Evolutionary conservation across 2,329 filamentous ascomycete species (phyloP).

Genomic region (Aspergillus pseudoterreus): DNA sequence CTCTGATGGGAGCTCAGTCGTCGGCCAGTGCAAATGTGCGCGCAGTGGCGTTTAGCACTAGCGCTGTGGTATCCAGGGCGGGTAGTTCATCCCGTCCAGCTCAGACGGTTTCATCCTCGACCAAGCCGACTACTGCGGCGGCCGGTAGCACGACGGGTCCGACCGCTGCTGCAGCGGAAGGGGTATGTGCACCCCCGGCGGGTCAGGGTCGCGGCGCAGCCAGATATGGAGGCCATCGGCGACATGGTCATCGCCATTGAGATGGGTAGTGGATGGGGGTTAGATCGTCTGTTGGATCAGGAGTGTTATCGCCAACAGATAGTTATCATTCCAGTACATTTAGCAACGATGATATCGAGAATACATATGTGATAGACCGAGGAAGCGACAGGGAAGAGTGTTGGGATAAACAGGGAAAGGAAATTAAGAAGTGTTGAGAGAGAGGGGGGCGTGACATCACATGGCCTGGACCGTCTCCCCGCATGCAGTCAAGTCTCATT

Average conservation of each 20-base stretch:
- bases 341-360: neutral
- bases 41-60: neutral
- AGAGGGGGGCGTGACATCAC: neutral
- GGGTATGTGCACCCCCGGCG: neutral
- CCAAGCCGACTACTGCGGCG: neutral
- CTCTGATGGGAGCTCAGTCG: conserved; percentile 9
- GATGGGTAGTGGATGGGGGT: neutral
- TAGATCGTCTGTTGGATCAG: neutral
- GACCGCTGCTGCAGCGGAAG: neutral
- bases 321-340: neutral
- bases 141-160: neutral
- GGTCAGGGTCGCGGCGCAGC: neutral
- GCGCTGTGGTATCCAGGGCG: neutral
- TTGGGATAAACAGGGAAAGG: neutral
- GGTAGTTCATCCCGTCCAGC: neutral
- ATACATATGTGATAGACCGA: neutral
- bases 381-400: neutral
- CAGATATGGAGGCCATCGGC: neutral
- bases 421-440: neutral
- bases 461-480: neutral
- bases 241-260: neutral
- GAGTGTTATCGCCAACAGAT: neutral
- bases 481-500: neutral
- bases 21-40: neutral
- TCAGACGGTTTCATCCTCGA: neutral